Base-by-base conservation (phyloP, 768 basidiomycete species). In the Boletellus emodensis region DNA sequence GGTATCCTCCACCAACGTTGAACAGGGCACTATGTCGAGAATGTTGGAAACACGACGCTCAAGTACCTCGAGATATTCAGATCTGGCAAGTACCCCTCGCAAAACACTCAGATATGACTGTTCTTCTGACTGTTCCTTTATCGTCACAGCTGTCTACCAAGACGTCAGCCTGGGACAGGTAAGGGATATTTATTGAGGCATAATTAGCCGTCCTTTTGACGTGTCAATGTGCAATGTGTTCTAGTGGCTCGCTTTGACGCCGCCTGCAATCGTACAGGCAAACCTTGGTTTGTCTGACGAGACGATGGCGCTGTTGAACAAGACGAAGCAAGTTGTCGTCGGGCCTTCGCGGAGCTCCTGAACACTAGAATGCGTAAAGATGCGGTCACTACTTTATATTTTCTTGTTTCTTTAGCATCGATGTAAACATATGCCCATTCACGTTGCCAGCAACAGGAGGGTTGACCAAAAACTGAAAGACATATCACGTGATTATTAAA, bases 21-120 rank as follows among this genome's bases (percentile, higher is more conserved):
- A 1, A 26, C 38, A 75, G 75, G 77, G 4, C 79, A 81, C 51
- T 81, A 79, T 41, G 72, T 81, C 6, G 80, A 81, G 60, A 80
- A 80, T 51, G 76, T 67, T 7, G 76, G 79, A 30, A 77, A 79
- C 51, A 71, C 71, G 12, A 76, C 78, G 4, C 58, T 80, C 18
- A 69, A 61, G 51, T 79, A 70, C 59, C 66, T 79, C 34, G 77
- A 80, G 56, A 72, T 80, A 37, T 77, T 78, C 63, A 74, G 71
- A 28, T 63, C 77, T 2, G 64, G 72, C 68, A 56, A 52, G 52
- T 53, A 28, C 11, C n/a, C 15, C 33, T 10, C 24, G 18, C 3
- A 18, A 49, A 18, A 36, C 18, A 6, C 28, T 24, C 2, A 35
- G 11, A 30, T 32, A 18, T 14, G 26, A 44, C 20, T 24, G 34